Conservation (phyloP, 139 green algal species). For the Chlorella sp. region DNA sequence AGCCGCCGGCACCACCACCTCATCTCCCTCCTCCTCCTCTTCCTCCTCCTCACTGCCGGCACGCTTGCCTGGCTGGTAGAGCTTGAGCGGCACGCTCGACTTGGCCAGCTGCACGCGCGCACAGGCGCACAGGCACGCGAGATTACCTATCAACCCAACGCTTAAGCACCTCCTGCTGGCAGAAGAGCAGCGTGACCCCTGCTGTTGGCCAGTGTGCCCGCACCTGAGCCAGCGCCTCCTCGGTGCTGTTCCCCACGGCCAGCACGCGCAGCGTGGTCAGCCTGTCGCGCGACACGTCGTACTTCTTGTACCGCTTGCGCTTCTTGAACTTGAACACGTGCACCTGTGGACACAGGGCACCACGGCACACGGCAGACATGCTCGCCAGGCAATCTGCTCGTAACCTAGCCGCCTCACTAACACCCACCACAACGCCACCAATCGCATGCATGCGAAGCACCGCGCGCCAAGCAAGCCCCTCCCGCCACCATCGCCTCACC, state of each 20-base stretch:
- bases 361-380: neutral
- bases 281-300: conserved; percentile 18
- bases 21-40: too few relatives aligned
- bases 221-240: neutral
- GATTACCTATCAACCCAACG: too few relatives aligned
- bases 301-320: conserved; percentile 39
- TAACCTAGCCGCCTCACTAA: neutral
- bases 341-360: neutral
- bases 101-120: too few relatives aligned
- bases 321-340: conserved; percentile 47
- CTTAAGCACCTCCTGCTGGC: neutral
- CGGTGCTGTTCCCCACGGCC: conserved; percentile 8
- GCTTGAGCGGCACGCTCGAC: too few relatives aligned
- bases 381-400: neutral
- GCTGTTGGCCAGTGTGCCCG: neutral
- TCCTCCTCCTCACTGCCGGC: neutral
- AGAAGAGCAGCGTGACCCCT: neutral
- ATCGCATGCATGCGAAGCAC: neutral
- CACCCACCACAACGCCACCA: neutral
- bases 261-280: conserved; percentile 40
- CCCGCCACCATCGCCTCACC: neutral
- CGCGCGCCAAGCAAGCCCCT: too few relatives aligned
- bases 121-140: too few relatives aligned
- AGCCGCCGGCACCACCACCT: too few relatives aligned
- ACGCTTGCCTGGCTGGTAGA: neutral